Evolutionary conservation across 1,139 yeast genomes (phyloP), one percentile per base, ranked within the genome.

Genomic region (Blastobotrys proliferans): DNA sequence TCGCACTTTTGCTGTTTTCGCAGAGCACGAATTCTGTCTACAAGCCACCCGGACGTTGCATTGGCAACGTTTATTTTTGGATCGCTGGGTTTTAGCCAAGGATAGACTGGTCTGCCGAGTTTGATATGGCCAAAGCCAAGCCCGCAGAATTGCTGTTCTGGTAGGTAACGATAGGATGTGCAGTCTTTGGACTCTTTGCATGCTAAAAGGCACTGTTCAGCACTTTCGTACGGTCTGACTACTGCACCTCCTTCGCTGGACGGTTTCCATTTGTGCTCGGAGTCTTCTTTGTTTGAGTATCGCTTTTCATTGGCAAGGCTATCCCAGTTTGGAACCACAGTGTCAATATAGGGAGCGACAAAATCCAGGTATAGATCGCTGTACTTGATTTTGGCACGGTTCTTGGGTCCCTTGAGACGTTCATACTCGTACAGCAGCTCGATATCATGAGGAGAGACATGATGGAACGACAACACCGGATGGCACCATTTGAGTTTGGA

Each of bases 391-490:
- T 39, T 26, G n/a, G 14, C 10, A 17, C 35, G 30, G 10, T 14
- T 10, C 24, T 26, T 5, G 8, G 35, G 42, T 9, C 56, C 55
- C 38, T 55, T 43, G 20, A 57, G 42, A 20, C 58, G 53, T 39
- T 66, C 69, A 49, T 64, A 66, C 44, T 64, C 68, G 60, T 60
- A 65, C 28, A 66, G 49, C 17, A 53, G 43, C 49, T 65, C 68
- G 30, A 63, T 53, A 25, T 64, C 68, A 39, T 53, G 58, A 13
- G 64, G 51, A 8, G 48, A 43, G n/a, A 62, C 36, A 38, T 65
- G 67, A 43, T 66, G 69, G 56, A 62, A 63, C 1, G 65, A 49
- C 13, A 55, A 41, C n/a, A 67, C 51, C n/a, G 64, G 64, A 24
- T 49, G 46, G 41, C 71, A 68, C 64, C 66, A 57, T 14, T 41